Conservation (phyloP, 306 rosid genomes). For the Hippophae rhamnoides region DNA sequence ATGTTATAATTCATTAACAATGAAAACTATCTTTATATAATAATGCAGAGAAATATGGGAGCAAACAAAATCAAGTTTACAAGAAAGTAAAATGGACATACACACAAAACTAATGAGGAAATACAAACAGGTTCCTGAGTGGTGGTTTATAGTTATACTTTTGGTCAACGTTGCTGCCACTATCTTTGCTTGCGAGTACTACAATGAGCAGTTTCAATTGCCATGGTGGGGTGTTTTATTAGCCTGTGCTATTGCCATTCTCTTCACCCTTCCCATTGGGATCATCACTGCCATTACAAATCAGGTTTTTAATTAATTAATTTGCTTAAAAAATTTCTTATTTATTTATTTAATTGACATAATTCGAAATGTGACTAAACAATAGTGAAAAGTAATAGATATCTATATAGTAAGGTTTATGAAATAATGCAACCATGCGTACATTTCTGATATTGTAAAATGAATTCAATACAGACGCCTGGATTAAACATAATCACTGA, state of each 20-base stretch:
- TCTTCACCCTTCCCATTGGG: conserved; percentile 91
- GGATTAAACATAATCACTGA: conserved; percentile 84
- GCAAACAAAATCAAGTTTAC: conserved; percentile 63
- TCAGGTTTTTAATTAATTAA: conserved; percentile 32
- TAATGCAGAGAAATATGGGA: conserved; percentile 74
- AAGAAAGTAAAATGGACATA: conserved; percentile 48
- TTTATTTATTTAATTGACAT: too few relatives aligned
- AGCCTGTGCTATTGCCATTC: conserved; percentile 66
- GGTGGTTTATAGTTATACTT: conserved; percentile 80
- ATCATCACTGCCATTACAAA: conserved; percentile 86
- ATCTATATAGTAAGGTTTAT: too few relatives aligned
- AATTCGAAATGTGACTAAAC: too few relatives aligned
- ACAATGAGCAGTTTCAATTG: conserved; percentile 66
- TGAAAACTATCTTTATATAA: background rate
- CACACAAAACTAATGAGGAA: conserved; percentile 68
- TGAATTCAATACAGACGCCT: conserved; percentile 35
- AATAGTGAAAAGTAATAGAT: too few relatives aligned
- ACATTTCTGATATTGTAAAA: background rate
- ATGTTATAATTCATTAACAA: background rate
- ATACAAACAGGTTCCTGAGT: conserved; percentile 73
- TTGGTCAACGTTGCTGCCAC: conserved; percentile 42
- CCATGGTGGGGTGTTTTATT: conserved; percentile 99
- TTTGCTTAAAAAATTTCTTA: too few relatives aligned
- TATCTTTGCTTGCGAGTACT: conserved; percentile 56
- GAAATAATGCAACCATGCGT: too few relatives aligned